phyloP scores from a whole-genome alignment of 2,329 filamentous ascomycete species.

The Penicillium frequentans region DNA sequence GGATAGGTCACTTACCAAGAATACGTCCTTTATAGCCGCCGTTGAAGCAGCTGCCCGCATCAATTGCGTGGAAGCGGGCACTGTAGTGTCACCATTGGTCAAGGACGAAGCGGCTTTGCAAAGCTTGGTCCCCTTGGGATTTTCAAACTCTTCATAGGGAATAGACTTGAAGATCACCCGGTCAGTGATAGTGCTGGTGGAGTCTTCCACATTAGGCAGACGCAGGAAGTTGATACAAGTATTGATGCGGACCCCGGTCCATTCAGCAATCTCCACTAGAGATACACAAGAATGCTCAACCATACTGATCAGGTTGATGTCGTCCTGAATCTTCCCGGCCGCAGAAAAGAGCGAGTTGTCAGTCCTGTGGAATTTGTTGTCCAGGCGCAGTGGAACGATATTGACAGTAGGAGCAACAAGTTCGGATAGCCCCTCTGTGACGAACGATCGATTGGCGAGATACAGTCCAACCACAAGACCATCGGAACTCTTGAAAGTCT shows the following conservation, averaged over 20 bases:
- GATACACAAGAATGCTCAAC: constrained; percentile 59
- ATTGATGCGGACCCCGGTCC: constrained; percentile 71
- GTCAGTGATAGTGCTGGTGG: neutral
- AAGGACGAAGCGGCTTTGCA: neutral
- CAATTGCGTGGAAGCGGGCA: constrained; percentile 5
- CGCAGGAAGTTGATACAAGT: constrained; percentile 81
- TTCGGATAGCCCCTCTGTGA: constrained; percentile 50
- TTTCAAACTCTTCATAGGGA: constrained; percentile 12
- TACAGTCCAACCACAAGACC: constrained; percentile 74
- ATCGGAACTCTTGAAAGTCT: constrained; percentile 16
- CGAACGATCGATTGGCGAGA: constrained; percentile 70
- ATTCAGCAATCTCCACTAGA: constrained; percentile 69
- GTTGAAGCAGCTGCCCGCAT: constrained; percentile 3
- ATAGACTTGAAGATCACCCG: constrained; percentile 11
- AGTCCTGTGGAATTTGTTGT: constrained; percentile 21
- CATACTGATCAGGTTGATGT: constrained; percentile 63
- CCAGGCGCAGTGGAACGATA: constrained; percentile 70
- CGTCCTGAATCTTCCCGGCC: constrained; percentile 65
- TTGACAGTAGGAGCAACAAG: constrained; percentile 72
- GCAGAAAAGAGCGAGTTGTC: constrained; percentile 44
- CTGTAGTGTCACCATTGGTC: constrained; percentile 14
- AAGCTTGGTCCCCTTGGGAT: neutral
- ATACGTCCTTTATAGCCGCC: constrained; percentile 12
- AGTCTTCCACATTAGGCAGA: constrained; percentile 43
- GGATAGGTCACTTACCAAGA: constrained; percentile 19